Percentiles rank a stretch among this genome's conserved stretches.
Conservation (phyloP, 2,329 filamentous ascomycete species). For the Penicillium sp. region DNA sequence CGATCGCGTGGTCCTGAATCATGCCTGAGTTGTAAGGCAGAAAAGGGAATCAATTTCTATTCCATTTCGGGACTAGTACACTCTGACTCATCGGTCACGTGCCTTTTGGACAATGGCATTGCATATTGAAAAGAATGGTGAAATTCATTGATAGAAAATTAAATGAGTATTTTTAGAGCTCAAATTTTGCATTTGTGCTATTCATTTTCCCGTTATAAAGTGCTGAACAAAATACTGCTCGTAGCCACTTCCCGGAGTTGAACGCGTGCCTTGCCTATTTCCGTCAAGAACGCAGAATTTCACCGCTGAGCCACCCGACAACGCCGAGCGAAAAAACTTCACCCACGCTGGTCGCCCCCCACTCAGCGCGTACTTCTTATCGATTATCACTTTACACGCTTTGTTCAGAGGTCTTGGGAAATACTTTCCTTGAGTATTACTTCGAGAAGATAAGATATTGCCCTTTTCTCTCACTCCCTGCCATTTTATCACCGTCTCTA, state of each 20-base stretch:
- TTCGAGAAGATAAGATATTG: background rate
- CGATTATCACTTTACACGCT: conserved; percentile 11
- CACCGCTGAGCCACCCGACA: conserved; percentile 15
- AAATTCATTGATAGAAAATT: background rate
- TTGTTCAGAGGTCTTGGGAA: background rate
- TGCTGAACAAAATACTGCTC: background rate
- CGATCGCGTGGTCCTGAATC: background rate
- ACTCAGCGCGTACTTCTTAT: conserved; percentile 3
- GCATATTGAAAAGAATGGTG: background rate
- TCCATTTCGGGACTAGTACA: conserved; percentile 2
- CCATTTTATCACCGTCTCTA: background rate
- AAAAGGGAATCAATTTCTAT: background rate
- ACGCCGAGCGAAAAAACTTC: conserved; percentile 8
- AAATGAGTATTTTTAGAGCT: background rate
- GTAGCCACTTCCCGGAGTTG: conserved; percentile 4
- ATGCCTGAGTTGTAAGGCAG: background rate
- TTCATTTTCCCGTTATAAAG: background rate
- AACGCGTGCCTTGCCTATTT: conserved; percentile 9
- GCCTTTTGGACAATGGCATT: background rate
- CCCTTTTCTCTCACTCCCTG: background rate
- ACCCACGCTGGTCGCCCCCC: conserved; percentile 2
- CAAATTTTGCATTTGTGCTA: too few species aligned
- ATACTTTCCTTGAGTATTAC: background rate
- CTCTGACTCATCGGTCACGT: background rate
- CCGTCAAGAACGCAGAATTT: conserved; percentile 1